These are phyloP conservation scores for Pseudopyricularia javanii DNA, from an alignment of 2,329 filamentous ascomycete species.

Conservation along the genomic window DNA sequence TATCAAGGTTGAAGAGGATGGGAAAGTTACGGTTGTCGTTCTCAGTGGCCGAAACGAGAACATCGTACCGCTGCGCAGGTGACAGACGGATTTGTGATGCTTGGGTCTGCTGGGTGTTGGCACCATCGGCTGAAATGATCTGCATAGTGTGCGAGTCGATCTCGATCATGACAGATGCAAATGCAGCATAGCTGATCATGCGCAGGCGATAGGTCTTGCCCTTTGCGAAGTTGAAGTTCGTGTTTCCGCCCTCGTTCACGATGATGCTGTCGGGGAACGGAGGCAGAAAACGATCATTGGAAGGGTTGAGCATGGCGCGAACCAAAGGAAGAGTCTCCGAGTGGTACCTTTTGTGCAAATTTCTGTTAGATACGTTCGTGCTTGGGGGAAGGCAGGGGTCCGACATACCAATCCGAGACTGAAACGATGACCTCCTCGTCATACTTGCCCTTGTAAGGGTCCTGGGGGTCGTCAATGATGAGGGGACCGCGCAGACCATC, in stretches of 20 bases:
- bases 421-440: slow-evolving; percentile 49
- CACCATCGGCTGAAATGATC: slow-evolving; percentile 30
- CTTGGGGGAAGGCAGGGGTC: not conserved
- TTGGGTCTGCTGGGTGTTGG: slow-evolving; percentile 22
- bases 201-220: slow-evolving; percentile 34
- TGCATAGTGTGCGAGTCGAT: slow-evolving; percentile 31
- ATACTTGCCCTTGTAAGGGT: slow-evolving; percentile 38
- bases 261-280: slow-evolving; percentile 27
- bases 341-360: slow-evolving; percentile 27
- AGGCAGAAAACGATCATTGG: slow-evolving; percentile 25
- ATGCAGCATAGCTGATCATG: slow-evolving; percentile 31
- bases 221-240: slow-evolving; percentile 22
- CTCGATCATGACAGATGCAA: slow-evolving; percentile 28
- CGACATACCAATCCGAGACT: slow-evolving; percentile 27
- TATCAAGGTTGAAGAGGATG: slow-evolving; percentile 28
- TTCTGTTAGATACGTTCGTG: not conserved
- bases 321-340: slow-evolving; percentile 22
- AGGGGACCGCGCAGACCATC: slow-evolving; percentile 53
- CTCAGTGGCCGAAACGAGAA: slow-evolving; percentile 21
- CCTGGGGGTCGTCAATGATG: slow-evolving; percentile 44
- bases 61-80: slow-evolving; percentile 32
- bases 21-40: slow-evolving; percentile 26
- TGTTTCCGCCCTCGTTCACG: slow-evolving; percentile 27
- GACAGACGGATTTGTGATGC: slow-evolving; percentile 26
- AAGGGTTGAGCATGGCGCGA: slow-evolving; percentile 24